Base-by-base conservation (phyloP, 2,329 filamentous ascomycete species). In the Hymenoscyphus albidus region DNA sequence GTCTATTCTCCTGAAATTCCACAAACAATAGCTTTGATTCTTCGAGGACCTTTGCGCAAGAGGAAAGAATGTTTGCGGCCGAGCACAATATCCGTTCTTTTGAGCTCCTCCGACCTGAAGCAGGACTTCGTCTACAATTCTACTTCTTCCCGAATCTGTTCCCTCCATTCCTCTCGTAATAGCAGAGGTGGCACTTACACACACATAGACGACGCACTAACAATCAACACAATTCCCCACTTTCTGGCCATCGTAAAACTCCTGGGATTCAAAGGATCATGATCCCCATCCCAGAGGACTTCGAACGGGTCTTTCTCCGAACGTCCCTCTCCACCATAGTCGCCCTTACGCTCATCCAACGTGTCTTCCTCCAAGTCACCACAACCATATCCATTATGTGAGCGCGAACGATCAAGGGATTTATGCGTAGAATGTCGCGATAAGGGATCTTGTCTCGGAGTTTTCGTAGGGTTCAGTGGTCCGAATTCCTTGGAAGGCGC, bases 181-280 rank as follows among this genome's bases (percentile, higher is more conserved):
- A 42, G 5, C 58, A 12, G 3, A 57, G 27, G 59, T 60, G 64
- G 31, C n/a, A 87, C 90, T 82, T 83, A 93, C 89, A 97, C 93
- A 76, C 91, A 94, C 65, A 95, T 81, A 58, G 91, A 91, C 7
- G 89, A 90, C 63, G 83, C 75, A 10, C 88, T 87, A n/a, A 93
- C 83, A 64, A 97, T 89, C 42, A 87, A 70, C 0, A 93, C 87
- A 67, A 97, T 88, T 38, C 87, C 64, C 94, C 94, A 97, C 74
- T 93, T 93, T 67, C 86, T 84, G n/a, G 77, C 74, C 18, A 76
- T 82, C 16, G 77, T 78, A 79, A 92, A 87, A 74, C 85, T 92
- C 65, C 89, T 85, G 0, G 93, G 93, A 71, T 88, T 90, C 76
- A 86, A 75, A 0, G 90, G 88, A 74, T 97, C 93, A 58, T 80